Base-by-base conservation (phyloP, 2,329 filamentous ascomycete species). In the Ophiostoma perfectum region DNA sequence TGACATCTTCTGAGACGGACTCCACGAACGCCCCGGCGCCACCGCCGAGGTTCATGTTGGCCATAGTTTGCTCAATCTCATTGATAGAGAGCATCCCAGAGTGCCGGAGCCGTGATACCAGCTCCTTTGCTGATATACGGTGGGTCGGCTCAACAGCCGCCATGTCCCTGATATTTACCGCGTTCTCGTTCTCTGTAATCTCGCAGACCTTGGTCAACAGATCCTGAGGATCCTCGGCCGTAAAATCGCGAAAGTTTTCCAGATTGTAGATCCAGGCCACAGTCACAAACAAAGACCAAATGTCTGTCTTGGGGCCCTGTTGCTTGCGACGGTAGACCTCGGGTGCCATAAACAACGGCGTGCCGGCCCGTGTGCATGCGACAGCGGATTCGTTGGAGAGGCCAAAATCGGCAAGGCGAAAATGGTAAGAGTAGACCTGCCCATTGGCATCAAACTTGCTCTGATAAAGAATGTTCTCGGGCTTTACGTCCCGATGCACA, bases 401-500 rank as follows among this genome's bases (percentile, higher is more conserved):
- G 55, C 95, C 95, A 78, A 99, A 99, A 78, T 99, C 95, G 12
- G 93, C 95, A 71, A 99, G 81, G 78, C 98, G 97, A 71, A 97
- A 89, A 69, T 89, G 88, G 44, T 73, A 73, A 3, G 16, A 7
- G 60, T 7, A 41, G 38, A 44, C 5, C 7, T 18, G n/a, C 14
- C 14, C 16, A 5, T 12, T 4, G 5, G 14, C 60, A 16, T 64
- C 38, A 63, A 72, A 73, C 2, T 71, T 64, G 12, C 69, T 70
- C 42, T 95, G 84, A 75, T 92, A 93, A 78, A 99, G 81, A 49
- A 99, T 98, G 74, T 98, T 98, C 76, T 97, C 94, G 0, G 93
- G 93, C 78, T 97, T 98, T 79, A 99, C 97, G 74, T 99, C 95
- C 68, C 95, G 90, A 77, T 99, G 95, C 3, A 98, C 92, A 76